A percentile compares a stretch with the other conserved stretches of the same genome.
Evolutionary conservation across 2,329 filamentous ascomycete genomes (phyloP).

Genomic region (Colletotrichum falcatum): DNA sequence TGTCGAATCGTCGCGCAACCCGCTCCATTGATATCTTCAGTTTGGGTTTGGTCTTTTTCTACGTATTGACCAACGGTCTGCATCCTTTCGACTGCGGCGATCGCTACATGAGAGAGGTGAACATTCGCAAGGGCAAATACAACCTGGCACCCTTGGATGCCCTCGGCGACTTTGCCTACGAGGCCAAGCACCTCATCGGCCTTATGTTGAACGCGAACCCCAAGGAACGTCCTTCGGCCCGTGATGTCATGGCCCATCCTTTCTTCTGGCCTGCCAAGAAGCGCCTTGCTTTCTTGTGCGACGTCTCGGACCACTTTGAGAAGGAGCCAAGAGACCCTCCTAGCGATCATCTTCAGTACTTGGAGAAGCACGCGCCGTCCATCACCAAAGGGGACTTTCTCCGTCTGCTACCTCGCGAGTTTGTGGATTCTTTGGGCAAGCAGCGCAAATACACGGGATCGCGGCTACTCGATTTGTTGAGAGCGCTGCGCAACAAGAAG

Average conservation of each 20-base stretch:
- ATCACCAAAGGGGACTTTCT: conserved; percentile 82
- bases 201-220: conserved; percentile 77
- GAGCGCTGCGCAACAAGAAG: conserved; percentile 93
- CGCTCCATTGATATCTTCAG: conserved; percentile 98
- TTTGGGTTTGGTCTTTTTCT: conserved; percentile 97
- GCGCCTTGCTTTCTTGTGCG: conserved; percentile 90
- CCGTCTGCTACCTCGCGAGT: conserved; percentile 78
- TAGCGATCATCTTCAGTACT: conserved; percentile 71
- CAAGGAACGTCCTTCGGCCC: conserved; percentile 74
- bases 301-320: conserved; percentile 96
- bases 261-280: conserved; percentile 97
- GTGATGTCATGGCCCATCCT: conserved; percentile 88
- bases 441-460: conserved; percentile 94
- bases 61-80: conserved; percentile 91
- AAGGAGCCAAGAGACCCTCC: conserved; percentile 89
- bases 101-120: conserved; percentile 94
- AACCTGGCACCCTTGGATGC: conserved; percentile 77
- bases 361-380: conserved; percentile 65
- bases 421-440: conserved; percentile 90
- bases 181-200: conserved; percentile 87
- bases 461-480: conserved; percentile 84
- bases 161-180: conserved; percentile 85
- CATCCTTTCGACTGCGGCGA: conserved; percentile 97
- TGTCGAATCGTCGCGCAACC: conserved; percentile 82
- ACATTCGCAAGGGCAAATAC: conserved; percentile 91